Evolutionary conservation across 2,329 filamentous ascomycete species (phyloP).

Genomic region (Tolypocladium inflatum): DNA sequence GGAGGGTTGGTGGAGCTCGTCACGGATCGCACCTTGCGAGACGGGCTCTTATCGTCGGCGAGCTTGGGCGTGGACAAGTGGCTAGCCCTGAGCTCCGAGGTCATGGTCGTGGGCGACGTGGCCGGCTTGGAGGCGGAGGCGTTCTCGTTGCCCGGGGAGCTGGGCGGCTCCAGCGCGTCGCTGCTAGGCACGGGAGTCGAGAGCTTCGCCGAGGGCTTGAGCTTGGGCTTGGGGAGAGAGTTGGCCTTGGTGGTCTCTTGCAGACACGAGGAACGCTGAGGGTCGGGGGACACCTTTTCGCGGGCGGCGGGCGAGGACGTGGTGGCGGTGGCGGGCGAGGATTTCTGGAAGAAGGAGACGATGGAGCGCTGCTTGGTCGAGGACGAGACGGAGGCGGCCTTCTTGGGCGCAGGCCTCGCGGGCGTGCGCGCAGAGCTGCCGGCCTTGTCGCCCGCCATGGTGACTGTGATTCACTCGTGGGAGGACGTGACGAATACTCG

Average conservation of each 20-base stretch:
- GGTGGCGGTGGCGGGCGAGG: constrained; percentile 21
- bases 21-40: constrained; percentile 54
- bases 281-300: constrained; percentile 21
- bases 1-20: not conserved
- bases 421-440: constrained; percentile 21
- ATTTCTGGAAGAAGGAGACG: constrained; percentile 34
- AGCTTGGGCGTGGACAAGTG: constrained; percentile 5
- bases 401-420: constrained; percentile 18
- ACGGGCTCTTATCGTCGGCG: constrained; percentile 57
- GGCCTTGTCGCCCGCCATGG: constrained; percentile 20
- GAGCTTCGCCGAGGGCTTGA: constrained; percentile 31
- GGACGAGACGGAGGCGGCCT: constrained; percentile 16
- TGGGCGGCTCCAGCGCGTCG: constrained; percentile 58
- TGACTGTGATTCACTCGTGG: constrained; percentile 3
- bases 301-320: constrained; percentile 21
- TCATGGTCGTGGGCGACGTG: constrained; percentile 24
- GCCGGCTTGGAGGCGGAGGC: constrained; percentile 38
- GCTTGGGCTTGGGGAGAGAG: constrained; percentile 26
- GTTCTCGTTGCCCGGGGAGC: constrained; percentile 59
- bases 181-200: constrained; percentile 74
- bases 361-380: constrained; percentile 32
- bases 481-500: not conserved
- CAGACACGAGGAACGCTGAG: constrained; percentile 23
- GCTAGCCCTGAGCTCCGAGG: constrained; percentile 16
- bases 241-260: constrained; percentile 33